Percentiles rank a stretch among this genome's conserved stretches.
Evolutionary conservation across 148 eudicot genomes (phyloP).

Genomic region (Rhododendron simsii): DNA sequence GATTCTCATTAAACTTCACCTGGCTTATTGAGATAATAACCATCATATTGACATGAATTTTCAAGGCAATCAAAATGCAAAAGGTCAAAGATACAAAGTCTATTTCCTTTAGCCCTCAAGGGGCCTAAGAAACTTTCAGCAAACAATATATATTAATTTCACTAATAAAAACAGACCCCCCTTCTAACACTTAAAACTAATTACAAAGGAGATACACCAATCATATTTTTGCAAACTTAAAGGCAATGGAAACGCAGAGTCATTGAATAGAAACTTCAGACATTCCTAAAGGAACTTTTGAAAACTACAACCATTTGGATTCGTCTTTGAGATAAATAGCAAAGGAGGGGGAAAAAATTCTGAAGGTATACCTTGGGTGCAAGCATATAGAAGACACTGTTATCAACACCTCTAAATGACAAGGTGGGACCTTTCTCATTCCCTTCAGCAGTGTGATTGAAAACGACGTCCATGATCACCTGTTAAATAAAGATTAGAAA

Average conservation of each 20-base stretch:
- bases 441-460: conserved; percentile 99
- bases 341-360: neutral
- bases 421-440: conserved; percentile 87
- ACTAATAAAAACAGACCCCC: neutral
- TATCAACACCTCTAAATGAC: conserved; percentile 93
- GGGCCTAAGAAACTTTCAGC: neutral
- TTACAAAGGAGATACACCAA: neutral
- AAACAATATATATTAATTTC: neutral
- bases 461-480: conserved; percentile 99
- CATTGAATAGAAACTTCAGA: neutral
- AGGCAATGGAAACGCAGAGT: neutral
- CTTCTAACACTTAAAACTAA: neutral
- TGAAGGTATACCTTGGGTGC: conserved; percentile 77
- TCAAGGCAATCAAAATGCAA: neutral
- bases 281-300: neutral
- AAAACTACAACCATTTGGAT: neutral
- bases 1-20: neutral
- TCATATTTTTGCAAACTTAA: neutral
- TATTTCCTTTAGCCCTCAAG: neutral
- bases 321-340: neutral
- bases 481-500: conserved; percentile 23
- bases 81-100: neutral
- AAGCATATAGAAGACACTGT: conserved; percentile 92
- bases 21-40: neutral
- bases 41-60: neutral